These are phyloP conservation scores for Udeniomyces megalosporus DNA, from an alignment of 768 basidiomycete species.

Conservation along the genomic window DNA sequence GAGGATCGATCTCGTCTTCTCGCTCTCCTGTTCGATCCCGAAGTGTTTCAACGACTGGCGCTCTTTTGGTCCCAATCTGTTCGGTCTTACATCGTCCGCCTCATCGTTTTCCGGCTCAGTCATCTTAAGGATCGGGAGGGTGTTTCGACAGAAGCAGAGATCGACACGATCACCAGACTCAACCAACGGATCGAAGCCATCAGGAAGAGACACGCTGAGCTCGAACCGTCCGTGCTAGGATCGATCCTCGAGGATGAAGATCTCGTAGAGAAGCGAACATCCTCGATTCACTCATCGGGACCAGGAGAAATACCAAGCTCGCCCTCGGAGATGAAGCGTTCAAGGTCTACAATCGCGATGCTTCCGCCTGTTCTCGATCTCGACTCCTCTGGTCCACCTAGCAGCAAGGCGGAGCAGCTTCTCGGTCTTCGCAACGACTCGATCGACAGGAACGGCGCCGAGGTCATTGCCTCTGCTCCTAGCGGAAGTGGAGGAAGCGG, in stretches of 20 bases:
- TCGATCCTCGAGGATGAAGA: slow-evolving; percentile 20
- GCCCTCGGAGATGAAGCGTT: not conserved
- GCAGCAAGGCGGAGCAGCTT: not conserved
- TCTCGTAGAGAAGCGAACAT: not conserved
- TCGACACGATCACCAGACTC: slow-evolving; percentile 28
- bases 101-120: slow-evolving; percentile 33
- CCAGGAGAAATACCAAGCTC: not conserved
- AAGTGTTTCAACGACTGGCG: slow-evolving; percentile 30
- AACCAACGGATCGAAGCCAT: slow-evolving; percentile 32
- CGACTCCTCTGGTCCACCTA: not conserved
- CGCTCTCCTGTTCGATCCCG: slow-evolving; percentile 30
- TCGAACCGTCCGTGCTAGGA: slow-evolving; percentile 28
- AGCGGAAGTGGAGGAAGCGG: not conserved
- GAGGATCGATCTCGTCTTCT: slow-evolving; percentile 31
- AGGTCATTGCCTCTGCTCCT: slow-evolving; percentile 1
- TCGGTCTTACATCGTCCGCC: slow-evolving; percentile 28
- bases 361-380: not conserved
- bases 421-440: not conserved
- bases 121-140: slow-evolving; percentile 25
- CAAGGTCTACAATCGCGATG: slow-evolving; percentile 15
- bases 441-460: not conserved
- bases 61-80: slow-evolving; percentile 32
- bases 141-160: slow-evolving; percentile 20
- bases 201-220: slow-evolving; percentile 31
- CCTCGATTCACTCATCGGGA: no score